Conservation (phyloP, 2,329 filamentous ascomycete genomes). For the Microsporum canis region DNA sequence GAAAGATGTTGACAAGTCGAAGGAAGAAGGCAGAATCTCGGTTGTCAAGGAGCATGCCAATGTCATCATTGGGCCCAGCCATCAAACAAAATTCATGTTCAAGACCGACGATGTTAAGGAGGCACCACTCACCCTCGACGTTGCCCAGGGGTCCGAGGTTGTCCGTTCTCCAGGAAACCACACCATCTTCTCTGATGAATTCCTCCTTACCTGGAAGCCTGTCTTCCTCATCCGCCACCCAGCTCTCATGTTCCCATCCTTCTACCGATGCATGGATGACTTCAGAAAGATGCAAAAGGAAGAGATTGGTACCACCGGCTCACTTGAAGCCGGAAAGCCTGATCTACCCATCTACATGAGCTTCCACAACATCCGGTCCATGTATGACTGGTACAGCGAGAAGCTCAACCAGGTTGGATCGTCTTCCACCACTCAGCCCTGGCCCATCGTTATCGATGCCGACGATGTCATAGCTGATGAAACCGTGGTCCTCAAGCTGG, state of each 20-base stretch:
- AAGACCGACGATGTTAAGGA: conserved; percentile 3
- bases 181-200: conserved; percentile 28
- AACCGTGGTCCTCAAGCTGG: conserved; percentile 20
- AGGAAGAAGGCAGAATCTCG: conserved; percentile 19
- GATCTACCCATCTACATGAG: conserved; percentile 20
- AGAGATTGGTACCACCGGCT: conserved; percentile 9
- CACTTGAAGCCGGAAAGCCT: conserved; percentile 12
- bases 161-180: conserved; percentile 22
- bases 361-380: conserved; percentile 22
- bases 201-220: conserved; percentile 24
- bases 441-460: conserved; percentile 28
- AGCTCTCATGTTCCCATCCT: conserved; percentile 30
- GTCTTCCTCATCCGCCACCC: conserved; percentile 33
- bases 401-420: conserved; percentile 11
- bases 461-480: conserved; percentile 28
- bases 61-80: conserved; percentile 7
- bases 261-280: conserved; percentile 23
- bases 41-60: conserved; percentile 30
- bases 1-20: conserved; percentile 16
- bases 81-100: conserved; percentile 4
- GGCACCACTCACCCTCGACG: conserved; percentile 4
- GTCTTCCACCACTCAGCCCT: not conserved
- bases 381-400: conserved; percentile 27
- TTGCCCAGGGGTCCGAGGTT: conserved; percentile 6
- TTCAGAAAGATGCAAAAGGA: conserved; percentile 14